phyloP scores from a whole-genome alignment of 805 yeast species.

The Torulaspora microellipsoides region DNA sequence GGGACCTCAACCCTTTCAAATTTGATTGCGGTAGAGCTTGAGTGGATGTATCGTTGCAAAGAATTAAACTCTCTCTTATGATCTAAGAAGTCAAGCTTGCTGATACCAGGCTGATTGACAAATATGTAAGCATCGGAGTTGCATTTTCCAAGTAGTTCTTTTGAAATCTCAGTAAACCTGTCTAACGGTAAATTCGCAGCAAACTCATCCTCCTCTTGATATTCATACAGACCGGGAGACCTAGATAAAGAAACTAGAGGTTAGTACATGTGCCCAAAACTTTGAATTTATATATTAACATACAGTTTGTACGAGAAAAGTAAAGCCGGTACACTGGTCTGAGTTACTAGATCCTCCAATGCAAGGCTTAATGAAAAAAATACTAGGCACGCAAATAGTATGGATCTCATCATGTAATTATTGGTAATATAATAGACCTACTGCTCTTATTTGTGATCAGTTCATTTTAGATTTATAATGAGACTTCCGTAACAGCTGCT shows the following conservation, averaged over 20 bases:
- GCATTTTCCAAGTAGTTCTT: conserved; percentile 39
- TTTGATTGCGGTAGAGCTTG: conserved; percentile 58
- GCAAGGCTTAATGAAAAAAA: background rate
- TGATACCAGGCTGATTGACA: conserved; percentile 51
- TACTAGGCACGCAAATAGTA: background rate
- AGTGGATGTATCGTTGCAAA: conserved; percentile 46
- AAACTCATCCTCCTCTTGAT: conserved; percentile 19
- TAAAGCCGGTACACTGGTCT: conserved; percentile 18
- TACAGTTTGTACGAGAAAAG: conserved; percentile 19
- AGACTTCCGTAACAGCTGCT: no score
- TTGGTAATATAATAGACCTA: no score
- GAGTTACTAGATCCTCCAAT: conserved; percentile 4
- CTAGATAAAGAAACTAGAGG: conserved; percentile 8
- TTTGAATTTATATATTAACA: conserved; percentile 1
- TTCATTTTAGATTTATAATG: no score
- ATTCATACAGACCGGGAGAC: conserved; percentile 22
- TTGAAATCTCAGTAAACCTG: conserved; percentile 29
- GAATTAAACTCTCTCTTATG: conserved; percentile 43
- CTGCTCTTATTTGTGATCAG: no score
- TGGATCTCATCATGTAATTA: background rate
- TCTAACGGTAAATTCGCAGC: conserved; percentile 21
- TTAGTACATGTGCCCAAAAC: background rate
- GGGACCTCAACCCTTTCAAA: conserved; percentile 46
- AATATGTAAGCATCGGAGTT: conserved; percentile 53
- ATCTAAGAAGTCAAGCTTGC: conserved; percentile 42